phyloP scores from a whole-genome alignment of 2,329 filamentous ascomycete genomes.

The Ophiostoma piceae region DNA sequence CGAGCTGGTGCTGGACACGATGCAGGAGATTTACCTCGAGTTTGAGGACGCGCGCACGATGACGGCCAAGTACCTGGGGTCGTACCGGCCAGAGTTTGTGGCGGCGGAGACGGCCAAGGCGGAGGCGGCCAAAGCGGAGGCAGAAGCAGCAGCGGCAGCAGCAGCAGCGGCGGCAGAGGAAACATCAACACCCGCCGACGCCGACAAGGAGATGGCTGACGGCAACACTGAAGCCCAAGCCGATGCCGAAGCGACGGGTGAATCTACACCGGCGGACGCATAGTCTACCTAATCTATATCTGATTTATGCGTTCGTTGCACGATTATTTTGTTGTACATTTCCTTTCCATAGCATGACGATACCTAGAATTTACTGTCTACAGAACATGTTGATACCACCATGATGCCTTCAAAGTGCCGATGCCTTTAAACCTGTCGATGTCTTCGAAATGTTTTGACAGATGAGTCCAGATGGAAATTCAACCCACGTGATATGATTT shows the following conservation, averaged over 20 bases:
- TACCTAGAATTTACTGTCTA: neutral
- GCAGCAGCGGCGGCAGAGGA: neutral
- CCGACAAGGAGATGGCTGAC: neutral
- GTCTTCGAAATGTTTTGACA: too few species aligned
- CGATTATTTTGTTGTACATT: neutral
- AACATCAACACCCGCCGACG: neutral
- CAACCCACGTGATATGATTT: neutral
- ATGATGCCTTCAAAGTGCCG: neutral
- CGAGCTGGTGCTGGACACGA: constrained; percentile 57
- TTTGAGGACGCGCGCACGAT: constrained; percentile 60
- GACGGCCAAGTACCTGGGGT: constrained; percentile 57
- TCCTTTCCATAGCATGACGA: neutral
- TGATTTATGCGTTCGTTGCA: neutral
- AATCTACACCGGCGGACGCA: neutral
- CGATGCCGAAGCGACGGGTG: neutral
- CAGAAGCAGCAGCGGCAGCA: too few species aligned
- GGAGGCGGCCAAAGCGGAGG: neutral
- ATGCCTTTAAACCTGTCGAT: too few species aligned
- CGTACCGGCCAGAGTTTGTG: constrained; percentile 54
- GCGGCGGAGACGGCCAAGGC: neutral
- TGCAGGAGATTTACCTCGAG: constrained; percentile 62
- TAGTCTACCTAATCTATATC: neutral
- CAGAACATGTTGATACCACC: neutral
- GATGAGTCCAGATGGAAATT: too few species aligned
- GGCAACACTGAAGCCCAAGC: too few species aligned